Conservation (phyloP, 495 filamentous ascomycete species). For the Sabuloglossum arenarium region DNA sequence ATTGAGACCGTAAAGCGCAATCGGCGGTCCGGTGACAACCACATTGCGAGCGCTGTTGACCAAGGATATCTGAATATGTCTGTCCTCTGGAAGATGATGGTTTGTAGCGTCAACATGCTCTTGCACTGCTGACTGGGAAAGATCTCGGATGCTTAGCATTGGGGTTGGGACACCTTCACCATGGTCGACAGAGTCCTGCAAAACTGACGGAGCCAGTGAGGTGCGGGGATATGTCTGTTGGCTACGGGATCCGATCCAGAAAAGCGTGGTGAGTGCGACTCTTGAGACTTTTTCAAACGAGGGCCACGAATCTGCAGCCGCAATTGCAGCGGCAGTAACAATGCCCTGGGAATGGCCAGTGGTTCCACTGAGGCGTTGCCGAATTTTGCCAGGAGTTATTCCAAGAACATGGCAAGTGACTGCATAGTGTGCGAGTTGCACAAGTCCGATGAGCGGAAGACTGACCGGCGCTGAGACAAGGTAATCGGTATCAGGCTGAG, state of each 20-base stretch:
- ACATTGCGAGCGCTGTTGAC: constrained; percentile 93
- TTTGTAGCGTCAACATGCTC: constrained; percentile 92
- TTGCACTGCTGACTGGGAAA: constrained; percentile 66
- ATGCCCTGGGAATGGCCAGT: constrained; percentile 97
- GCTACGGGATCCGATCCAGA: constrained; percentile 98
- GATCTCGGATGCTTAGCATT: constrained; percentile 92
- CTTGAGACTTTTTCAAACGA: constrained; percentile 59
- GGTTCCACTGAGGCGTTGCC: constrained; percentile 61
- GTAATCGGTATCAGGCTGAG: constrained; percentile 87
- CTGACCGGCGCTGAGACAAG: constrained; percentile 93
- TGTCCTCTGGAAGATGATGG: constrained; percentile 74
- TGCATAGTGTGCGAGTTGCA: constrained; percentile 82
- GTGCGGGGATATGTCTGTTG: constrained; percentile 94
- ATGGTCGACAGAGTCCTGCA: constrained; percentile 88
- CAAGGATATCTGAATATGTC: constrained; percentile 86
- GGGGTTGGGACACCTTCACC: constrained; percentile 88
- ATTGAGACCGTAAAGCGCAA: constrained; percentile 91
- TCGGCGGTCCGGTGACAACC: constrained; percentile 88
- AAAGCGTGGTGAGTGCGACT: constrained; percentile 76
- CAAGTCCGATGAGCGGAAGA: constrained; percentile 86
- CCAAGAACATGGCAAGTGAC: constrained; percentile 84
- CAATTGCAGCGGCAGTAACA: constrained; percentile 80
- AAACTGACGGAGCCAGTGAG: constrained; percentile 69
- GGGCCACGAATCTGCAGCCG: constrained; percentile 74
- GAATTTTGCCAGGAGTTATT: constrained; percentile 62